Base-by-base conservation (phyloP, 225 moss, liverwort and hornwort genomes). In the Pseudisothecium myosuroides region DNA sequence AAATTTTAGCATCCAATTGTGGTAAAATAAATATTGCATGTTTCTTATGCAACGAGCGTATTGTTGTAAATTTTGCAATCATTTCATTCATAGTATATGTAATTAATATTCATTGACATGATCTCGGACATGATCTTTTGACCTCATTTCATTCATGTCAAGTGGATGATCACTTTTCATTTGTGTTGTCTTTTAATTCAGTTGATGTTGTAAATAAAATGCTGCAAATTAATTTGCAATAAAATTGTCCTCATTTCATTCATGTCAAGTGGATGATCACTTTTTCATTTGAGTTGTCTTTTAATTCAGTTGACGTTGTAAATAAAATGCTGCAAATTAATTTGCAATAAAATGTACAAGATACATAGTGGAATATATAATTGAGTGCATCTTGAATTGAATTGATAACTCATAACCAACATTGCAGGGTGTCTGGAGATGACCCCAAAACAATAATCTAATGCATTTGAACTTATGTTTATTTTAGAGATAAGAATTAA, bases 31-130 rank as follows among this genome's bases (percentile, higher is more conserved):
- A 74, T 39, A 29, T 17, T 20, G 12, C 4, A 32, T 31, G 4
- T 4, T 74, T 49, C 7, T 49, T 20, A 75, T 49, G 10, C 32
- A 50, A 49, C 0, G 0, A 0, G 9, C 1, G 0, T 45, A 0
- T 29, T 31, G 5, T 20, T 32, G 20, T 12, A 49, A 74, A 21
- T 7, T 49, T 49, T 75, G 19, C 20, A 50, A 76, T 50, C 0
- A 0, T 17, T 47, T 45, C 7, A 31, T 7, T 29, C 1, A 18
- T 17, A 47, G 11, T 47, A 2, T 31, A 74, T 47, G 11, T 7
- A 6, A 0, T 47, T 18, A 29, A 31, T 49, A 34, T 50, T 76
- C 8, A 28, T 32, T 76, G 10, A 7, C 29, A 32, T 31, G 12
- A 4, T 45, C 45, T 45, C 8, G n/a, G n/a, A n/a, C n/a, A n/a